Conservation (phyloP, 352 stramenopile genomes). For the Globisporangium polare region DNA sequence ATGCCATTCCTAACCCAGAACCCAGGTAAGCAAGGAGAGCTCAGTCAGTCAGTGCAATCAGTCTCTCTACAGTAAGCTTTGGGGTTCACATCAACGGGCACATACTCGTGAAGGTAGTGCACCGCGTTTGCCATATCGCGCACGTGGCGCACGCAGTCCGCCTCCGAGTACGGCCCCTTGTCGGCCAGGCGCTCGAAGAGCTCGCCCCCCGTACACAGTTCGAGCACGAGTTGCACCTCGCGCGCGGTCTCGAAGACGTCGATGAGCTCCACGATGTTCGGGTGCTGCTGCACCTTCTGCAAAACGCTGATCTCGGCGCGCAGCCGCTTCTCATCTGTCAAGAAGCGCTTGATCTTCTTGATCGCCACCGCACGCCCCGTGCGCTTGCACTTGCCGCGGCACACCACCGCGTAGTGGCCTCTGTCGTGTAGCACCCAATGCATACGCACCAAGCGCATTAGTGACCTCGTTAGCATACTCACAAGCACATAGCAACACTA, state of each 20-base stretch:
- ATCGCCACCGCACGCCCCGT: slow-evolving; percentile 59
- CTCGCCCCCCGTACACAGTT: slow-evolving; percentile 79
- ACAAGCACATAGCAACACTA: neutral
- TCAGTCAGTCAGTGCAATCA: neutral
- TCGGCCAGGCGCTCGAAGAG: slow-evolving; percentile 78
- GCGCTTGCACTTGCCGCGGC: slow-evolving; percentile 41
- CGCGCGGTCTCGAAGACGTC: slow-evolving; percentile 78
- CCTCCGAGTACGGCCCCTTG: slow-evolving; percentile 80
- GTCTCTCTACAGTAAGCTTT: neutral
- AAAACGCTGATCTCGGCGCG: slow-evolving; percentile 62
- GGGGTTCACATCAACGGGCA: neutral
- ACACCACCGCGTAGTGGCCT: slow-evolving; percentile 70
- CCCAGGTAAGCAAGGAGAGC: neutral
- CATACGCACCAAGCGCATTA: neutral
- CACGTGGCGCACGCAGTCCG: slow-evolving; percentile 73
- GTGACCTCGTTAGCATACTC: neutral
- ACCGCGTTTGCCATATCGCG: slow-evolving; percentile 63
- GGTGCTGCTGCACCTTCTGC: slow-evolving; percentile 50
- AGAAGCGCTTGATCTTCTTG: slow-evolving; percentile 82
- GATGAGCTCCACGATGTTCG: slow-evolving; percentile 76
- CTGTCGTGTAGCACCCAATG: slow-evolving; percentile 18
- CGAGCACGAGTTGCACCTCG: slow-evolving; percentile 76
- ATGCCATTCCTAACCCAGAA: slow-evolving; percentile 65
- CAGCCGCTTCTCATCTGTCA: slow-evolving; percentile 68
- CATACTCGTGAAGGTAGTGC: slow-evolving; percentile 67